Base-by-base conservation (phyloP, 176 grass and related monocot species). In the Oryza coarctata region DNA sequence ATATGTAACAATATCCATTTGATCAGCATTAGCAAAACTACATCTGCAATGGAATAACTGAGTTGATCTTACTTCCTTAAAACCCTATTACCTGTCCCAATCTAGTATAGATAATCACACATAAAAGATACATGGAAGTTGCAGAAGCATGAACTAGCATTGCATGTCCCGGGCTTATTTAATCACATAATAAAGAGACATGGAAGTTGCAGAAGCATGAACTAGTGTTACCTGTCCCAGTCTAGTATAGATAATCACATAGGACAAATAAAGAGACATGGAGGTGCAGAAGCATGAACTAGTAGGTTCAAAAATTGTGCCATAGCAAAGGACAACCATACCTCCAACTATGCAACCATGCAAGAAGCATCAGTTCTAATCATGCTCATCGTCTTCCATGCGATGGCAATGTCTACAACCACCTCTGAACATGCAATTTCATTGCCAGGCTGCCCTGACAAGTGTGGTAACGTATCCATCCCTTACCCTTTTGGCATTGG, bases 401-500 rank as follows among this genome's bases (percentile, higher is more conserved):
- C n/a, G 29, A 63, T 4, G 25, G 29, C 1, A 1, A 30, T 71
- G 7, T 52, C 73, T 26, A 5, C 18, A 2, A 70, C 68, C n/a
- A 3, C n/a, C 5, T 70, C 36, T 13, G 36, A 38, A 45, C 45
- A 45, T 74, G 25, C 41, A 55, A 31, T 45, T 45, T 45, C 44
- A 4, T 15, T 80, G 32, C 77, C 84, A 0, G 84, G 84, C n/a
- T 87, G 85, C 35, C 85, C 85, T 0, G 40, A 65, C 30, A 87
- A 82, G 52, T 87, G 85, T 0, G 85, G 85, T 0, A 12, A 82
- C 0, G 73, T 87, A 4, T 12, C 73, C 40, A 82, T 77, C 39
- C 86, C 86, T 28, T 87, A 87, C 55, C 86, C 86, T 0, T 87
- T 87, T 5, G 79, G 86, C 30, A 71, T 87, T 9, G 65, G 86